Base-by-base conservation (phyloP, 768 basidiomycete species). In the Termitomyces bulborhizus region DNA sequence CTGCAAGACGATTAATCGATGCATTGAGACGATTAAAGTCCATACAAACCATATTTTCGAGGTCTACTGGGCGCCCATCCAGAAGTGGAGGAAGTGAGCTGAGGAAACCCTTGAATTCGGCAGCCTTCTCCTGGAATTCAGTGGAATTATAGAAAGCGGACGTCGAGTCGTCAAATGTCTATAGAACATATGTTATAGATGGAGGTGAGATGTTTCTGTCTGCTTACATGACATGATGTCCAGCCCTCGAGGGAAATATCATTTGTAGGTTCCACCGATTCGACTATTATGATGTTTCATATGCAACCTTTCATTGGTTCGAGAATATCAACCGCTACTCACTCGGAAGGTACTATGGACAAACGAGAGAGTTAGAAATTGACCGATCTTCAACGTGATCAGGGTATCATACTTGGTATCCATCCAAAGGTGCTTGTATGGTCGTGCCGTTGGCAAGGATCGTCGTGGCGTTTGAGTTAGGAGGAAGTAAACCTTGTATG, bases 211-310 rank as follows among this genome's bases (percentile, higher is more conserved):
- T 39, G 27, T 46, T 27, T 24, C 7, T 5, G 0, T 29, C 39
- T 13, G 63, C 74, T 18, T 49, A 84, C 84, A 42, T 71, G 73
- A 63, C 87, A 90, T 7, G 69, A 68, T n/a, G 81, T 78, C 66
- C 74, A 87, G 24, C 86, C 86, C 59, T 89, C 85, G 16, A 90
- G 68, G 1, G 84, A 81, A 18, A 86, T 69, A 57, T 85, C 81
- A 42, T 84, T 72, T 32, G 76, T 68, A 3, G 85, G 78, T 47
- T 86, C 78, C 12, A 88, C 80, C 8, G 84, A 79, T 55, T 87
- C 77, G 56, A 88, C 85, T 80, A 57, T 26, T 44, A 27, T 15
- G 46, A 41, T 53, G 1, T 24, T 27, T 42, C 45, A 27, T 18
- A 31, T 26, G 6, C 31, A 29, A n/a, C n/a, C 16, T 26, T 42